Conservation (phyloP, 139 green algal genomes). For the Chlamydomonas eustigma region DNA sequence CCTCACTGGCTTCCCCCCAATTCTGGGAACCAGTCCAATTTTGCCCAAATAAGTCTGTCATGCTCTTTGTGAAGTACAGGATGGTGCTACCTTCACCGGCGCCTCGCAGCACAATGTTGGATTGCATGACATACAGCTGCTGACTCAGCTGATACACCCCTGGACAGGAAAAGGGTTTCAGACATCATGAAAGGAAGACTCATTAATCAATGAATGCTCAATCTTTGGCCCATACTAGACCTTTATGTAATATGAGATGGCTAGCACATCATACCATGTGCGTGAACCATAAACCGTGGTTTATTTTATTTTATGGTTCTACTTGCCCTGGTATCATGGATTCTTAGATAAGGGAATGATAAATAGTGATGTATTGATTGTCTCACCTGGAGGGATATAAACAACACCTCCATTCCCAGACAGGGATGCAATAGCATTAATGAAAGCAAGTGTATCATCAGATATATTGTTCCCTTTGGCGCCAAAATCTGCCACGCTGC, state of each 20-base stretch:
- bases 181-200: no score
- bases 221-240: no score
- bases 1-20: neutral
- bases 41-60: constrained; percentile 4
- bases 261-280: no score
- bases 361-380: no score
- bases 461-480: neutral
- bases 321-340: no score
- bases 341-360: no score
- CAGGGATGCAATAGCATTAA: neutral
- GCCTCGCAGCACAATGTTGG: neutral
- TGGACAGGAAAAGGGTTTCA: no score
- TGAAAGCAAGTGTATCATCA: neutral
- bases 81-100: neutral
- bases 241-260: no score
- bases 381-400: neutral
- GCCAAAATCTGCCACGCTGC: neutral
- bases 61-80: neutral
- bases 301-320: no score
- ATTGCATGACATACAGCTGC: neutral
- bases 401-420: neutral
- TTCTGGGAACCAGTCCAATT: neutral
- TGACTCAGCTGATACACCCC: neutral
- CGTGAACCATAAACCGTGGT: no score
- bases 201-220: no score